These are phyloP conservation scores for Graphilbum sp. DNA, from an alignment of 2,329 filamentous ascomycete species.

Conservation along the genomic window DNA sequence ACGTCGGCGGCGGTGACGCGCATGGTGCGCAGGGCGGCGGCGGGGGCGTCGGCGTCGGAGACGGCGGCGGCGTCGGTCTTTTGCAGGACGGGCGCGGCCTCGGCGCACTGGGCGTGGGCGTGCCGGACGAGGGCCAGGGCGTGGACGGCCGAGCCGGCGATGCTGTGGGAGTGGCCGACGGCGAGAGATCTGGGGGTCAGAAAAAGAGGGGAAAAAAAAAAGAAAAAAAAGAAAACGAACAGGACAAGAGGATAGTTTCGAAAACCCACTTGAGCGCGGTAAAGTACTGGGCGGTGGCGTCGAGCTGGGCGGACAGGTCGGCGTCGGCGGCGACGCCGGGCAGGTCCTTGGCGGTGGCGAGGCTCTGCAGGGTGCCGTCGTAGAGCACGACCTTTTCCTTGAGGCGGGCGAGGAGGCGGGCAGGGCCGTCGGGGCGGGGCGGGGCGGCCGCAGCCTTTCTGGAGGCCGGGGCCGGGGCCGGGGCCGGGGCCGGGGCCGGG, in stretches of 20 bases:
- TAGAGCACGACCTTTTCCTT: conserved; percentile 82
- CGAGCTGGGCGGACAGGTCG: conserved; percentile 59
- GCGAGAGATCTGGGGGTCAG: conserved; percentile 49
- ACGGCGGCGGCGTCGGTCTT: conserved; percentile 3
- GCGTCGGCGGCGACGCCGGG: conserved; percentile 79
- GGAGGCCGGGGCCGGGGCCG: conserved; percentile 14
- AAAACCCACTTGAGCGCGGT: conserved; percentile 60
- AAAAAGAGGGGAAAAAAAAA: not conserved
- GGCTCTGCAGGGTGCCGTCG: conserved; percentile 76
- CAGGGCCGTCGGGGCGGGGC: conserved; percentile 46
- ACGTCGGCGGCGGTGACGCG: conserved; percentile 45
- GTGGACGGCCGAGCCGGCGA: conserved; percentile 56
- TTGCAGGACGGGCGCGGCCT: conserved; percentile 30
- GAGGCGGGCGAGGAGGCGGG: conserved; percentile 61
- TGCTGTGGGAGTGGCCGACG: conserved; percentile 67
- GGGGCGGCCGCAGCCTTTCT: conserved; percentile 20
- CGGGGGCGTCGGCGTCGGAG: conserved; percentile 9
- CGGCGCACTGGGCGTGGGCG: conserved; percentile 44
- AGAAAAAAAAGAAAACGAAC: not conserved
- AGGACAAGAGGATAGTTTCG: not conserved
- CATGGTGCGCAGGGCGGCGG: conserved; percentile 41
- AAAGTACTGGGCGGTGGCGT: conserved; percentile 69
- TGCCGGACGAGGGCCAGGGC: conserved; percentile 73
- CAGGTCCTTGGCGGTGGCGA: conserved; percentile 78
- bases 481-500: conserved; percentile 23